Evolutionary conservation across 1,284 basidiomycete species (phyloP).

Genomic region (Schizophyllum commune): DNA sequence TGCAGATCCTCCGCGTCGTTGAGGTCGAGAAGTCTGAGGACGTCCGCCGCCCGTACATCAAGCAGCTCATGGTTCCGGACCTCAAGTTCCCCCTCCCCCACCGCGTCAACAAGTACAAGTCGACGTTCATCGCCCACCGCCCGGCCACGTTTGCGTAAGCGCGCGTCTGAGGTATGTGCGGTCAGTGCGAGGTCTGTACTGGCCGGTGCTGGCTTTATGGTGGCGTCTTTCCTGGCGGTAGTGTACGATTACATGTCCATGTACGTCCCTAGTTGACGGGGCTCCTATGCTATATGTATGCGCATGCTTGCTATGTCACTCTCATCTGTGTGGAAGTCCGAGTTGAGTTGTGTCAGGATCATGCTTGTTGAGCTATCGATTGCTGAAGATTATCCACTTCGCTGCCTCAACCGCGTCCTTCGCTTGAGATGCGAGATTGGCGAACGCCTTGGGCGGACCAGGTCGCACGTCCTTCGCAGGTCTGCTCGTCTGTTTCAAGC

Average conservation of each 20-base stretch:
- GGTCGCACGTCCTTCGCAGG: neutral
- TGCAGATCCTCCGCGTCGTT: conserved; percentile 85
- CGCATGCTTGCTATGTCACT: neutral
- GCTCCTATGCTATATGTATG: neutral
- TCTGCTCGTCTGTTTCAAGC: too few species aligned
- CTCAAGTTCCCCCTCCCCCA: conserved; percentile 99
- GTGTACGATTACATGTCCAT: neutral
- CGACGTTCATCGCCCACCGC: conserved; percentile 68
- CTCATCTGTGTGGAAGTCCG: too few species aligned
- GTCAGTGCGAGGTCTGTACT: too few species aligned
- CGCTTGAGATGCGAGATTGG: neutral
- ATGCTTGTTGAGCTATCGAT: too few species aligned
- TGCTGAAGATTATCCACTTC: neutral
- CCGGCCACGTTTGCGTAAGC: conserved; percentile 50
- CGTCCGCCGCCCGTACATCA: conserved; percentile 94
- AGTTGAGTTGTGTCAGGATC: too few species aligned
- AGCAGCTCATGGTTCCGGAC: conserved; percentile 84
- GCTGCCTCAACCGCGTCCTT: neutral
- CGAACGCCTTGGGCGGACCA: neutral
- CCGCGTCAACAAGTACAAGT: conserved; percentile 67
- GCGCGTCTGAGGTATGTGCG: neutral
- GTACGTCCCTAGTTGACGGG: neutral
- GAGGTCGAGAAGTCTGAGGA: conserved; percentile 92
- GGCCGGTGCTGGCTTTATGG: neutral
- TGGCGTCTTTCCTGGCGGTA: neutral